A percentile compares a stretch with the other conserved stretches of the same genome.
These are phyloP conservation scores for Scheffersomyces segobiensis DNA, from an alignment of 1,139 yeast genomes.

Conservation along the genomic window DNA sequence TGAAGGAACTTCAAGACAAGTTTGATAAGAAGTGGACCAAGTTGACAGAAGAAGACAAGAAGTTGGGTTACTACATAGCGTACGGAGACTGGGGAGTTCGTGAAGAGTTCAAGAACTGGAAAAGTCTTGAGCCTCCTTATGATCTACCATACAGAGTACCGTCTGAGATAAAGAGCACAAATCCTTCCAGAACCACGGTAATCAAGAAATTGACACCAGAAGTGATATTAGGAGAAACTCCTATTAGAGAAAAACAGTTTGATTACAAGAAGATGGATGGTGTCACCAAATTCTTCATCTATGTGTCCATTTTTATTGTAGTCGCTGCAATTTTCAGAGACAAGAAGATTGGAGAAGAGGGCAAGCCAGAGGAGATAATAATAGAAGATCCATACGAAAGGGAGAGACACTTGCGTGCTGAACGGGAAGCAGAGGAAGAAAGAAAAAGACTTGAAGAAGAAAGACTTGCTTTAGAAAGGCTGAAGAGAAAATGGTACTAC, in stretches of 20 bases:
- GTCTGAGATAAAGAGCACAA: conserved; percentile 22
- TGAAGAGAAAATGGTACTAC: conserved; percentile 25
- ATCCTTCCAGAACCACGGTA: conserved; percentile 23
- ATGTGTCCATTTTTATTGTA: conserved; percentile 41
- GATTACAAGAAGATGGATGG: conserved; percentile 55
- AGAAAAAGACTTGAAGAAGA: conserved; percentile 1
- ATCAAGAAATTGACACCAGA: conserved; percentile 32
- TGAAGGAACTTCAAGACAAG: conserved; percentile 52
- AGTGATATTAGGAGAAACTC: conserved; percentile 49
- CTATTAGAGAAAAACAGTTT: conserved; percentile 50
- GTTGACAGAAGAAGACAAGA: conserved; percentile 44
- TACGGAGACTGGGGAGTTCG: conserved; percentile 69
- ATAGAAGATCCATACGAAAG: conserved; percentile 40
- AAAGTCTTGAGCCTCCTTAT: conserved; percentile 39
- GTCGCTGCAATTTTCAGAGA: conserved; percentile 51
- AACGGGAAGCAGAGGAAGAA: conserved; percentile 14
- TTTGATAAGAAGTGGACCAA: conserved; percentile 55
- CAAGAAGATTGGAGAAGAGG: conserved; percentile 50
- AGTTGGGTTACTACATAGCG: conserved; percentile 55
- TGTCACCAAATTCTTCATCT: conserved; percentile 52
- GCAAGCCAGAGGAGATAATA: conserved; percentile 42
- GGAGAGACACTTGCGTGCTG: conserved; percentile 22
- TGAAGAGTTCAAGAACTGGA: conserved; percentile 53
- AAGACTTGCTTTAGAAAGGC: conserved; percentile 2
- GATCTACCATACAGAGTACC: conserved; percentile 60